Evolutionary conservation across 1,284 basidiomycete species (phyloP).

Genomic region (Trichosporon sp.): DNA sequence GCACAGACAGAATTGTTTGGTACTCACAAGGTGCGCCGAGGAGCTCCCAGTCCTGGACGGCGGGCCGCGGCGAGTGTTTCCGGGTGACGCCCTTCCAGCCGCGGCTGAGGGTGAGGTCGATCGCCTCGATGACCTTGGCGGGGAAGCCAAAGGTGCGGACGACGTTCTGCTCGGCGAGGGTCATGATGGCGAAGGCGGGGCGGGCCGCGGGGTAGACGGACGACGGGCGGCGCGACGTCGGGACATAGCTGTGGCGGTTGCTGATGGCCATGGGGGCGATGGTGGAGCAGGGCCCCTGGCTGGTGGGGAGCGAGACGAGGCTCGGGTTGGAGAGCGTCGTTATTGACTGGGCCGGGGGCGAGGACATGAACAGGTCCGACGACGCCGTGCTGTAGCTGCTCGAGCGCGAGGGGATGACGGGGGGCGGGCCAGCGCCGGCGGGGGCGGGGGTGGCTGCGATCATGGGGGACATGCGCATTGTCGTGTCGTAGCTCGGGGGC

Average conservation of each 20-base stretch:
- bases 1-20: neutral
- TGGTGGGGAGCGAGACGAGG: neutral
- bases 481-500: neutral
- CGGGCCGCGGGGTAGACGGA: neutral
- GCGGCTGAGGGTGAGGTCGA: neutral
- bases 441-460: no score
- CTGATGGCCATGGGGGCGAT: neutral
- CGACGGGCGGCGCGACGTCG: neutral
- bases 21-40: constrained; percentile 3
- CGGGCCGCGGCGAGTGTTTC: neutral
- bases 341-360: neutral
- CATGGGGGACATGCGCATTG: neutral
- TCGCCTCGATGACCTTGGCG: neutral
- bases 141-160: constrained; percentile 3
- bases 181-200: neutral
- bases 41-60: constrained; percentile 5
- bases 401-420: neutral
- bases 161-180: neutral
- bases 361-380: neutral
- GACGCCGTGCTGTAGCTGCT: neutral
- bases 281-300: neutral
- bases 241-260: neutral
- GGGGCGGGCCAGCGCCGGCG: neutral
- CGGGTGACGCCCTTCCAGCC: constrained; percentile 4
- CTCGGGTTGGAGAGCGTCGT: neutral